These are phyloP conservation scores for Metschnikowia shivogae DNA, from an alignment of 805 yeast species.

Conservation along the genomic window DNA sequence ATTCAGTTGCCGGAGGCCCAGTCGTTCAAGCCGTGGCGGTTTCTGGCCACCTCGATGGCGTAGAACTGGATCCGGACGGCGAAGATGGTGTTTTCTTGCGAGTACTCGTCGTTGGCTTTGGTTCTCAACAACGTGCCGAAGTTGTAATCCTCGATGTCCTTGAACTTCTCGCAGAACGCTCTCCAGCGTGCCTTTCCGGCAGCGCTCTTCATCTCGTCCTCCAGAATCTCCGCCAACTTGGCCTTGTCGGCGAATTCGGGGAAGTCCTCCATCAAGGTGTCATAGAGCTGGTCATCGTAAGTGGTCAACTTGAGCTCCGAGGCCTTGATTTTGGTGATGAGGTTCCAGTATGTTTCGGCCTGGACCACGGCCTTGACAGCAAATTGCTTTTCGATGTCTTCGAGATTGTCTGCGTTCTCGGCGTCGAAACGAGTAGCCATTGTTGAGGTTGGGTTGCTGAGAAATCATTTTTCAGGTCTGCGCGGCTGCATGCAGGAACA, in stretches of 20 bases:
- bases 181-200: constrained; percentile 90
- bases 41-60: constrained; percentile 92
- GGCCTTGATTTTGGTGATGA: constrained; percentile 73
- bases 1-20: constrained; percentile 51
- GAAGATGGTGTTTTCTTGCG: constrained; percentile 79
- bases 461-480: neutral
- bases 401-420: constrained; percentile 89
- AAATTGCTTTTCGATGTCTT: constrained; percentile 94
- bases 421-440: constrained; percentile 60
- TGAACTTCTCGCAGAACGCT: constrained; percentile 75
- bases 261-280: constrained; percentile 59
- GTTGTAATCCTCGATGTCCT: constrained; percentile 85
- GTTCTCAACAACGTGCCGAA: constrained; percentile 90
- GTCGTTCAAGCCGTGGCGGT: constrained; percentile 84
- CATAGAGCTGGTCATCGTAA: constrained; percentile 67
- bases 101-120: constrained; percentile 68
- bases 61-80: constrained; percentile 92
- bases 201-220: constrained; percentile 76
- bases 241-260: constrained; percentile 79
- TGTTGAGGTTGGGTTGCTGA: constrained; percentile 2
- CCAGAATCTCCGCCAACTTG: constrained; percentile 55
- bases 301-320: constrained; percentile 69
- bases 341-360: constrained; percentile 89
- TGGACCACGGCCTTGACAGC: constrained; percentile 97
- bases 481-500: neutral